Evolutionary conservation across 495 filamentous ascomycete species (phyloP), one percentile per base, ranked within the genome.

Genomic region (Filosporella fistucella): DNA sequence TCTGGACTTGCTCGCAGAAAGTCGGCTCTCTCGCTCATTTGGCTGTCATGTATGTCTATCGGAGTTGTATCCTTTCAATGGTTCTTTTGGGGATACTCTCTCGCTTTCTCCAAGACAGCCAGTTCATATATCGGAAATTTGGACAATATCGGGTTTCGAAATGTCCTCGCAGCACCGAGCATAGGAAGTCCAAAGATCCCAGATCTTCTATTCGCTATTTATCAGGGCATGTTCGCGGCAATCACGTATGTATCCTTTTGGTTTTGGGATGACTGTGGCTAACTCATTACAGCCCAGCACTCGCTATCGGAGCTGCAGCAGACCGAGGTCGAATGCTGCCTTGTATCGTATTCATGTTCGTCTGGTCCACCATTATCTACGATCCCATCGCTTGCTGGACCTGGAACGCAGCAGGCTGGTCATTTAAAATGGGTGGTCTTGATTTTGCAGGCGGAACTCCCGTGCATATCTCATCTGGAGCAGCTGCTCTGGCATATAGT

Each of bases 41-140:
- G 93, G 93, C 81, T 96, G 8, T 90, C 89, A 11, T 74, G 96
- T 61, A 95, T 96, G 85, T 84, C 89, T 11, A 80, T 85, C 18
- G 89, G 85, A n/a, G 82, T 98, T 35, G 83, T 88, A 4, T 84
- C 82, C n/a, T 95, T 98, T 69, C 91, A 96, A 65, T 98, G 93
- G 91, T 98, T 96, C 75, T 94, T 98, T 75, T 97, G 91, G 93
- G 93, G 93, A 23, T 97, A 94, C 64, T 95, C 89, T 4, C 72
- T 97, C 23, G 78, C 90, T 30, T 98, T 96, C 72, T 93, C 88
- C 21, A 88, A 94, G 63, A 73, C 78, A 9, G 88, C 86, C 13
- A 85, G 85, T 42, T 75, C 67, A 34, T 98, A 75, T 67, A 91
- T 98, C 54, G 93, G 93, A 18, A 74, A 91, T 56, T 71, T 97